phyloP scores from a whole-genome alignment of 2,329 filamentous ascomycete genomes.

The Corniculantispora saksenae region DNA sequence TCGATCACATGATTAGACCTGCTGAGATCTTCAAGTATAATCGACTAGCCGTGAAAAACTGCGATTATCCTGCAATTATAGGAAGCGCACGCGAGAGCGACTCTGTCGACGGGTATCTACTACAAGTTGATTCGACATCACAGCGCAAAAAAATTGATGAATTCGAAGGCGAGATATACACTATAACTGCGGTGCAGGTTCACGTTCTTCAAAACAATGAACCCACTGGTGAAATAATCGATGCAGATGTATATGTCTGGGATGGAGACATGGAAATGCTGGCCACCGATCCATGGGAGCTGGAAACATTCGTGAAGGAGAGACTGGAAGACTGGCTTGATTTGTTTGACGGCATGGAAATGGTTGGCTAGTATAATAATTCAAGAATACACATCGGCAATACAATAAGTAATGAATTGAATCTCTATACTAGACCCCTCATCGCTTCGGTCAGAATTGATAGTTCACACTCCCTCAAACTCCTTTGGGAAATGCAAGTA shows the following conservation, averaged over 20 bases:
- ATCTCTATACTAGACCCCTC: too few species aligned
- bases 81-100: conserved; percentile 11
- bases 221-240: conserved; percentile 18
- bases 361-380: too few species aligned
- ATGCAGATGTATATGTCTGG: conserved; percentile 37
- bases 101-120: conserved; percentile 29
- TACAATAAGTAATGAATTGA: too few species aligned
- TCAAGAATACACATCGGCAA: too few species aligned
- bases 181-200: conserved; percentile 16
- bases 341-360: conserved; percentile 24
- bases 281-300: conserved; percentile 26
- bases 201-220: conserved; percentile 11
- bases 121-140: conserved; percentile 25
- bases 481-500: too few species aligned
- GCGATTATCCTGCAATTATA: conserved; percentile 31
- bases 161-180: conserved; percentile 34
- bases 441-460: too few species aligned
- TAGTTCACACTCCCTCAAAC: too few species aligned
- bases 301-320: conserved; percentile 28
- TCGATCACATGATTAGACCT: conserved; percentile 10
- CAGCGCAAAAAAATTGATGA: conserved; percentile 35
- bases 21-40: conserved; percentile 20
- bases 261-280: conserved; percentile 23
- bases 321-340: conserved; percentile 33
- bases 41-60: conserved; percentile 23